Base-by-base conservation (phyloP, 371 early-diverging fungal genomes). In the Syncephalis fuscata region DNA sequence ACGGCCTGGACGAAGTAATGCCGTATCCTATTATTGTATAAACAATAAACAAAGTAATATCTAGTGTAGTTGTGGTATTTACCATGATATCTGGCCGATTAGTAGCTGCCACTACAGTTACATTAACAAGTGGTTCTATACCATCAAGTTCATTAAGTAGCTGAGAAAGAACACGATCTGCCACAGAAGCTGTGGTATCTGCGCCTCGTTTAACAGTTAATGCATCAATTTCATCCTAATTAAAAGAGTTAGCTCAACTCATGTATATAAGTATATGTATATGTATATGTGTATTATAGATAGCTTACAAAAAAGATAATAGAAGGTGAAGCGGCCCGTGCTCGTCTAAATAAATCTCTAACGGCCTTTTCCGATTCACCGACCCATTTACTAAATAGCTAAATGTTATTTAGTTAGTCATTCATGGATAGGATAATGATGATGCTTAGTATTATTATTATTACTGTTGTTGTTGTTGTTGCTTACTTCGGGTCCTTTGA, bases 281-380 rank as follows among this genome's bases (percentile, higher is more conserved):
- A 41, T 23, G 50, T 27, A 24, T 22, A 11, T 25, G 32, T 25
- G 36, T 40, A 46, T 25, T 37, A 1, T n/a, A 47, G 51, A n/a
- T n/a, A 19, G 59, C 77, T 69, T 75, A 85, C 98, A 67, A 98
- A 94, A 60, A 98, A 98, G 1, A 98, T 73, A 51, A 98, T 95
- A 0, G 93, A 82, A 0, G 99, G 99, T 0, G 90, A 79, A 1
- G 92, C 90, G 0, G 85, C 86, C 14, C 96, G 67, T 9, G 99
- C 99, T 63, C 88, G 86, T 43, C 81, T 70, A 58, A 98, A 98
- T 17, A 95, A 78, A 50, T 88, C 86, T n/a, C 83, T 76, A 1
- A 98, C 85, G 1, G 93, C 91, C 61, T 92, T 92, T 64, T 97
- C 98, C 1, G 92, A 92, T 58, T 98, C 97, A 45, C 99, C 99